These are phyloP conservation scores for Phytomonas sp. DNA, from an alignment of 208 protist species.

Conservation along the genomic window DNA sequence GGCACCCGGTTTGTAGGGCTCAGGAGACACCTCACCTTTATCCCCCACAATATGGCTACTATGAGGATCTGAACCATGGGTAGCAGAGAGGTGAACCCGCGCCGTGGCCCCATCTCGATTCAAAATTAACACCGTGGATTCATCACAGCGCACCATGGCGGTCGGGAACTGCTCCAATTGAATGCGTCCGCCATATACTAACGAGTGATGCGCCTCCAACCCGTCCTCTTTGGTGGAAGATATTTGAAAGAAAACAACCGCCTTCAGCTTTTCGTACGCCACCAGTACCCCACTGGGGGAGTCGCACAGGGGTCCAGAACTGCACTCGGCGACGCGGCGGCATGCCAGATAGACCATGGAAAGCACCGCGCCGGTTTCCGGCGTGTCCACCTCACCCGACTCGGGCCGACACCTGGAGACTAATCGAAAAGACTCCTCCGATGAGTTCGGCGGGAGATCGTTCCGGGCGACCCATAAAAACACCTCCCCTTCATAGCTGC, in stretches of 20 bases:
- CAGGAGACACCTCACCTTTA: background rate
- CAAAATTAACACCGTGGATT: slow-evolving; percentile 40
- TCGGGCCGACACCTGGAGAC: slow-evolving; percentile 25
- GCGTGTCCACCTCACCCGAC: slow-evolving; percentile 5
- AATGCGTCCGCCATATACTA: slow-evolving; percentile 15
- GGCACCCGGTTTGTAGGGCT: slow-evolving; percentile 27
- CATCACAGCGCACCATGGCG: slow-evolving; percentile 33
- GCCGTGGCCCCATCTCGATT: slow-evolving; percentile 37
- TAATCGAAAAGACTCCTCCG: slow-evolving; percentile 22
- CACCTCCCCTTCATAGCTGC: slow-evolving; percentile 44
- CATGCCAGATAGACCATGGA: slow-evolving; percentile 32
- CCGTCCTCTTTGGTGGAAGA: slow-evolving; percentile 27
- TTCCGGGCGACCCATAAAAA: slow-evolving; percentile 76
- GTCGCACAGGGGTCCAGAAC: slow-evolving; percentile 16
- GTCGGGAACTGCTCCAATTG: slow-evolving; percentile 25
- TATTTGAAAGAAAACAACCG: slow-evolving; percentile 44
- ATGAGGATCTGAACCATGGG: background rate
- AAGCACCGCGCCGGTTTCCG: slow-evolving; percentile 37
- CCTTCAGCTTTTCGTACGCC: slow-evolving; percentile 38
- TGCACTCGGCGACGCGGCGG: slow-evolving; percentile 12
- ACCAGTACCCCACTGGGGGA: slow-evolving; percentile 54
- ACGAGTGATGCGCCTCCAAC: slow-evolving; percentile 25
- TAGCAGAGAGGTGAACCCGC: slow-evolving; percentile 23
- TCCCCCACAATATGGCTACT: background rate
- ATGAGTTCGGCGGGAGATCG: slow-evolving; percentile 20